phyloP scores from a whole-genome alignment of 192 early-diverging fungal species.

The Entomortierella chlamydospora region DNA sequence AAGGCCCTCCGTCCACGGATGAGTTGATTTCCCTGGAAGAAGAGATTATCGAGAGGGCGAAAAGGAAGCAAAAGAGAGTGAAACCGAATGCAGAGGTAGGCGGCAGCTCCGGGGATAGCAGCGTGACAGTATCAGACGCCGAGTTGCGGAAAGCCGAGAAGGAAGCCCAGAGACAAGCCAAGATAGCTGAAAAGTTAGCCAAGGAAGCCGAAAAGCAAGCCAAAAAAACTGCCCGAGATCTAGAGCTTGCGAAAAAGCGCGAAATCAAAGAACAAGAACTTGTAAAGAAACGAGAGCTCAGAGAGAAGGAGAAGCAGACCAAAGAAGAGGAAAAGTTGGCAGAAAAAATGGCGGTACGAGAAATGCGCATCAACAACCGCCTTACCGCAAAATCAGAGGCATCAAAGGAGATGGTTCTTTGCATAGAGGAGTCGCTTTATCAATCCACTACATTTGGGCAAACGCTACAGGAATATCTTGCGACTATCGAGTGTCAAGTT shows the following conservation, averaged over 20 bases:
- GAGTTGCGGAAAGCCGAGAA: slow-evolving; percentile 5
- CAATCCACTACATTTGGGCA: slow-evolving; percentile 37
- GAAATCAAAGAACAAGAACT: slow-evolving; percentile 1
- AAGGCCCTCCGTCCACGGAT: background rate
- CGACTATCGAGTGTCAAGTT: slow-evolving; percentile 19
- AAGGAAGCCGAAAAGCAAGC: slow-evolving; percentile 9
- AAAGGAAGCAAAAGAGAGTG: background rate
- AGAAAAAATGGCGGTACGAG: slow-evolving; percentile 25
- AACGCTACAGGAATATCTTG: slow-evolving; percentile 26
- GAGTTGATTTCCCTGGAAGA: slow-evolving; percentile 6
- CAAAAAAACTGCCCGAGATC: slow-evolving; percentile 3
- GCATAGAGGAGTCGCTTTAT: slow-evolving; percentile 49
- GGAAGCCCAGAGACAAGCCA: slow-evolving; percentile 1
- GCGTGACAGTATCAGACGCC: background rate
- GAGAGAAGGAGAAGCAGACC: background rate
- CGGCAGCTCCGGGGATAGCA: background rate
- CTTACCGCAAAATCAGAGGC: slow-evolving; percentile 30
- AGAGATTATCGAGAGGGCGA: slow-evolving; percentile 12
- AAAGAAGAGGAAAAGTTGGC: slow-evolving; percentile 24
- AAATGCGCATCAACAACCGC: slow-evolving; percentile 49
- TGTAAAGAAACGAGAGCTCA: background rate
- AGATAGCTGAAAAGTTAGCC: slow-evolving; percentile 1
- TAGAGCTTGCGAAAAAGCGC: slow-evolving; percentile 4
- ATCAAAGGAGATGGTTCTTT: slow-evolving; percentile 58
- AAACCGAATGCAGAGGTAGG: background rate